Evolutionary conservation across 2,329 filamentous ascomycete species (phyloP), one percentile per base, ranked within the genome.

Genomic region (Fusarium musae): DNA sequence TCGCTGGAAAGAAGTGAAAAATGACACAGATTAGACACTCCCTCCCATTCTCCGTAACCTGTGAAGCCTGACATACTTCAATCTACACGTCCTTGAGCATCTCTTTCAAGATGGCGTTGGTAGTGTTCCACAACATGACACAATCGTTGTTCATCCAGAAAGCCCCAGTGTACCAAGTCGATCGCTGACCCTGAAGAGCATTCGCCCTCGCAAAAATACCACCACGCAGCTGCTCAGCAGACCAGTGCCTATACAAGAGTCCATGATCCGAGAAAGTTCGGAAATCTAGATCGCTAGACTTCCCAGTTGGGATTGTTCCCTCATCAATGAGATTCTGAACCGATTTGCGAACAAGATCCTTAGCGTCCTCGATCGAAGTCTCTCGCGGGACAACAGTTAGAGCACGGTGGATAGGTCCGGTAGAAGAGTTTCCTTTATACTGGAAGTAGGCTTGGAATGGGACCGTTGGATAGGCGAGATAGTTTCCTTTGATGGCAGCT

Each of bases 141-240:
- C 17, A 36, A 17, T 53, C 34, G 2, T 53, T 53, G 7, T 53
- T 53, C 50, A 53, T 53, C 50, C 50, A 53, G 13, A 53, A 53
- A 21, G 50, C 34, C 50, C 50, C 50, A n/a, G 50, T 53, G 3
- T 53, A 53, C 50, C 50, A 53, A 28, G 50, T 37, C 34, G 50
- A 53, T 9, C 32, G 32, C 1, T 37, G 34, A 2, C 50, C 34
- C 9, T 53, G 23, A 0, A 53, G 50, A 37, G 19, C 34, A 28
- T 53, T 26, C 2, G 50, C 50, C 9, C 15, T 53, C 1, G 34
- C 23, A 53, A 53, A 53, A 6, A 53, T 37, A 11, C 34, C 34
- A n/a, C 7, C 17, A 12, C 34, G 50, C 17, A 53, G 17, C 50
- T 53, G 34, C 2, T 53, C 50, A 12, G 13, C 34, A 37, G 50